A percentile compares a stretch with the other conserved stretches of the same genome.
Evolutionary conservation across 78 protist species (phyloP).

Genomic region (Paratrimastix pyriformis): DNA sequence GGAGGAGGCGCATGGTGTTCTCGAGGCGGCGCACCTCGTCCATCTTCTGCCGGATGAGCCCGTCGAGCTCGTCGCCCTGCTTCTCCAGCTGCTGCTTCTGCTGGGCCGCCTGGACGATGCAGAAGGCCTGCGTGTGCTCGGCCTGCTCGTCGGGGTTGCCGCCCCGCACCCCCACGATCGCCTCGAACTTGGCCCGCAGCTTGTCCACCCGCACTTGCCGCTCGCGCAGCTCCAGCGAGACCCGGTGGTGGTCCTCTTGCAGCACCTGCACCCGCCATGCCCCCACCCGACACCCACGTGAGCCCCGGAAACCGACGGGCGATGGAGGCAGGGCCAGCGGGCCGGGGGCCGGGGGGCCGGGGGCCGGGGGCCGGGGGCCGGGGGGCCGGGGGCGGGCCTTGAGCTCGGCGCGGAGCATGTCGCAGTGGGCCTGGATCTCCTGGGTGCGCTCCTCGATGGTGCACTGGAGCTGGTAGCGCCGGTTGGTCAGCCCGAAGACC

Average conservation of each 20-base stretch:
- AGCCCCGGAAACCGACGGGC: no score
- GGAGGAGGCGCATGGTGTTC: slow-evolving; percentile 18
- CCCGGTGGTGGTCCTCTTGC: slow-evolving; percentile 35
- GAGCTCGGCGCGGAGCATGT: slow-evolving; percentile 33
- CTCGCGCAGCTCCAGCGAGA: slow-evolving; percentile 20
- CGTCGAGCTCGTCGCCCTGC: slow-evolving; percentile 38
- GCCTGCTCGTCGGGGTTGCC: slow-evolving; percentile 15
- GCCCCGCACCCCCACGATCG: not conserved
- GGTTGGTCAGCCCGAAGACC: slow-evolving; percentile 44
- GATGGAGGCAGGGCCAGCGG: no score
- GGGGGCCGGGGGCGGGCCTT: no score
- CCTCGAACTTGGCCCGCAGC: slow-evolving; percentile 18
- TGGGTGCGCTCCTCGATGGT: slow-evolving; percentile 45
- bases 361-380: no score
- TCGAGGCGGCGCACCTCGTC: slow-evolving; percentile 28
- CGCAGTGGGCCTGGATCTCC: slow-evolving; percentile 42
- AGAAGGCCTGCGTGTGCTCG: slow-evolving; percentile 34
- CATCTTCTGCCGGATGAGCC: slow-evolving; percentile 13
- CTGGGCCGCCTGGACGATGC: slow-evolving; percentile 44
- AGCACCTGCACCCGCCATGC: no score
- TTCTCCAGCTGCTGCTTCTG: slow-evolving; percentile 47
- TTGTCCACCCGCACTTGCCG: slow-evolving; percentile 18
- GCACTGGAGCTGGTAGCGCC: slow-evolving; percentile 42
- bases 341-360: no score
- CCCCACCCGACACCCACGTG: no score